Base-by-base conservation (phyloP, 2,329 filamentous ascomycete genomes). In the Zymoseptoria crescenta region DNA sequence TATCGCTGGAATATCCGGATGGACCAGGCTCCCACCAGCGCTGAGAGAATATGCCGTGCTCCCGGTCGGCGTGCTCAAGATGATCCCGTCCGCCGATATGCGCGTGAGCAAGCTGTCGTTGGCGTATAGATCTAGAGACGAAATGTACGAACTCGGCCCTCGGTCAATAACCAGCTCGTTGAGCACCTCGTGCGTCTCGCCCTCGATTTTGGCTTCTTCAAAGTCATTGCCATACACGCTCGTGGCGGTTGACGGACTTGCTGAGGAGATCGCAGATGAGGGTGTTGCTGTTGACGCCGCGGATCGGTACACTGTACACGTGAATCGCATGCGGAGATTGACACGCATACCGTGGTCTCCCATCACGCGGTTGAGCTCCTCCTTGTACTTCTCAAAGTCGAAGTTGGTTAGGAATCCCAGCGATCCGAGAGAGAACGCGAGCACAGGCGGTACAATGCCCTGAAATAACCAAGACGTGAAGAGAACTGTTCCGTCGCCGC, bases 101-200 rank as follows among this genome's bases (percentile, higher is more conserved):
- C 96, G 90, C 16, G 94, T 99, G 67, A 99, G 82, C 50, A 96
- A 86, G 74, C 96, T 91, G 70, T 96, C 89, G 72, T 99, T 94
- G 63, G 92, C 94, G 73, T 96, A 97, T 9, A 99, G 81, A 77
- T 99, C 94, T 48, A 99, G 81, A 75, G 96, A 96, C 50, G 93
- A 97, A 60, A 99, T 93, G 72, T 97, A 99, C 20, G 93, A 92
- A 16, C 90, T 96, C 69, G 94, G 94, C 64, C 94, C 94, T 61
- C 94, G 89, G 76, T 99, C 94, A 68, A 99, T 97, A 74, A 99
- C 93, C 55, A 99, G 86, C 77, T 99, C 94, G 75, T 99, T 99
- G 64, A 99, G 85, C 20, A 99, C 93, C 77, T 99, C 94, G 64
- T 96, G 97, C 69, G 96, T 92, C 77, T 97, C 93, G 51, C 88